phyloP scores from a whole-genome alignment of 352 stramenopile genomes.

The Aphanomyces stellatus region DNA sequence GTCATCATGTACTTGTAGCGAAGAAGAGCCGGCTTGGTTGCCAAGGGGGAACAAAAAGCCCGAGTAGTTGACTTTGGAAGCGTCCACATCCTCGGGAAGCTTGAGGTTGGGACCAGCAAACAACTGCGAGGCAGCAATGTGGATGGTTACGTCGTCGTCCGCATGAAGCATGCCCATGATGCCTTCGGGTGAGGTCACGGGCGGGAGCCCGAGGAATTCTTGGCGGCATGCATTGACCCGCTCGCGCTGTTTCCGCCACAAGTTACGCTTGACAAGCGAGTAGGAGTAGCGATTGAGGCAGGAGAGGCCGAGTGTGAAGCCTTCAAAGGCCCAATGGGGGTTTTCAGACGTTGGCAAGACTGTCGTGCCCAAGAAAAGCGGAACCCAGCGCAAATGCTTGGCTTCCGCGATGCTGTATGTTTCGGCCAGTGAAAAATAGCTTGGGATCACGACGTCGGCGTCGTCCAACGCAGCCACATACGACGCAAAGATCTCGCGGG shows the following conservation, averaged over 20 bases:
- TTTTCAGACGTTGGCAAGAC: constrained; percentile 3
- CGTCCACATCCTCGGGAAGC: neutral
- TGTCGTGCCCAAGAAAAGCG: neutral
- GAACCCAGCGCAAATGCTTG: neutral
- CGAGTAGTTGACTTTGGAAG: neutral
- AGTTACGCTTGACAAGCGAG: neutral
- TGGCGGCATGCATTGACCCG: constrained; percentile 14
- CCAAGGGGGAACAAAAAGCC: neutral
- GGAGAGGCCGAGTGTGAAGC: neutral
- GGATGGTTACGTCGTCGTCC: neutral
- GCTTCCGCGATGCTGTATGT: constrained; percentile 8
- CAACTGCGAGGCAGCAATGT: neutral
- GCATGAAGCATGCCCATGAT: neutral
- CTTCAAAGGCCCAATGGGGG: constrained; percentile 8
- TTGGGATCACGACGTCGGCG: neutral
- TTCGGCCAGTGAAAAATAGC: neutral
- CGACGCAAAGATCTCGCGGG: neutral
- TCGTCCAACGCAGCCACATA: constrained; percentile 1
- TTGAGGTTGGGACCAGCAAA: neutral
- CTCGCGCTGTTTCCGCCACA: neutral
- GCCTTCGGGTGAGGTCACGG: neutral
- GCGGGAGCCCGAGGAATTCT: neutral
- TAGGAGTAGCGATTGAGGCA: constrained; percentile 13
- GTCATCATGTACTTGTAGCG: neutral
- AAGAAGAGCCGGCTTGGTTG: neutral